These are phyloP conservation scores for Ascochyta lentis DNA, from an alignment of 2,329 filamentous ascomycete genomes.

Conservation along the genomic window DNA sequence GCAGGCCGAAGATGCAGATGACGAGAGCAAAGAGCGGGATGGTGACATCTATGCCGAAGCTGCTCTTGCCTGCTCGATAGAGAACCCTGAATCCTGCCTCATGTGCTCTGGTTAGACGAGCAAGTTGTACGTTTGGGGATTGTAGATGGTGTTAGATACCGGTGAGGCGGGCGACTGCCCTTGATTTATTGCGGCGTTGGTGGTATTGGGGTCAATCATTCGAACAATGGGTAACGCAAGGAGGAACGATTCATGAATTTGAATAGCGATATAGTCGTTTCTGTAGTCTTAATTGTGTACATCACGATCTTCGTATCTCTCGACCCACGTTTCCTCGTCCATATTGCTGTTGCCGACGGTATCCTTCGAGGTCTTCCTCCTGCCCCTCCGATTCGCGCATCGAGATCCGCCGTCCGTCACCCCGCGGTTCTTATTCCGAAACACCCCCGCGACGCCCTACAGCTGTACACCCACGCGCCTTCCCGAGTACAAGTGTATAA, in stretches of 20 bases:
- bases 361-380: slow-evolving; percentile 5
- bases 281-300: slow-evolving; percentile 20
- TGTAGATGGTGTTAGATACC: slow-evolving; percentile 17
- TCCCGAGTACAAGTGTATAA: slow-evolving; percentile 12
- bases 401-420: slow-evolving; percentile 3
- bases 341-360: slow-evolving; percentile 1
- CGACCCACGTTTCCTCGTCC: neutral
- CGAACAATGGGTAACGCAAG: slow-evolving; percentile 19
- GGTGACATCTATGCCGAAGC: slow-evolving; percentile 95
- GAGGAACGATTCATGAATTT: slow-evolving; percentile 36
- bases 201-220: slow-evolving; percentile 13
- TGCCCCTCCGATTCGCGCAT: slow-evolving; percentile 16
- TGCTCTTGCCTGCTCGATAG: slow-evolving; percentile 92
- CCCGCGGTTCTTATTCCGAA: slow-evolving; percentile 13
- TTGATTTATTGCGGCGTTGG: slow-evolving; percentile 22
- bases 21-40: slow-evolving; percentile 76
- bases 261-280: slow-evolving; percentile 19
- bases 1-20: slow-evolving; percentile 76
- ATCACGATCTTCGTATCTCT: slow-evolving; percentile 1
- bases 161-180: slow-evolving; percentile 22
- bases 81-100: slow-evolving; percentile 91
- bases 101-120: slow-evolving; percentile 91
- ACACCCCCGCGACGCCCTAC: slow-evolving; percentile 16
- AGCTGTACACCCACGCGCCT: slow-evolving; percentile 13
- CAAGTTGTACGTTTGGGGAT: slow-evolving; percentile 4